Conservation (phyloP, 495 filamentous ascomycete genomes). For the Aspergillus haitiensis region DNA sequence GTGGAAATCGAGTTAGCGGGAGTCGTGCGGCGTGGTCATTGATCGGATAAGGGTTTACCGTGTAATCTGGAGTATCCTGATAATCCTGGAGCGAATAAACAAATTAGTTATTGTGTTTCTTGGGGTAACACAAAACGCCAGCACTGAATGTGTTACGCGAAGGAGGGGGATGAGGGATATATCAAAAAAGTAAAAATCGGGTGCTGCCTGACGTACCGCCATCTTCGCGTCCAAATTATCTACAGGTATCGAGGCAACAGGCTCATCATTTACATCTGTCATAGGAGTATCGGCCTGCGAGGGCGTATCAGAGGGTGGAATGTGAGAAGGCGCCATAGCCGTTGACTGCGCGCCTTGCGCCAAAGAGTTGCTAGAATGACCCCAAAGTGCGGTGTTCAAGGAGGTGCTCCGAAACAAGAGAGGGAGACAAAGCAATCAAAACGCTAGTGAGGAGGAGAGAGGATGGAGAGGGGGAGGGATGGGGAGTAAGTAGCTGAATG, state of each 20-base stretch:
- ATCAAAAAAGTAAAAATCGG: not conserved
- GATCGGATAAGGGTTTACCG: slow-evolving; percentile 42
- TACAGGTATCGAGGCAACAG: slow-evolving; percentile 43
- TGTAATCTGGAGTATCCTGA: slow-evolving; percentile 81
- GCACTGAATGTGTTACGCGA: too few relatives aligned
- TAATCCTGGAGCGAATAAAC: slow-evolving; percentile 52
- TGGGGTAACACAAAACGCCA: not conserved
- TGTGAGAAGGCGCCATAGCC: slow-evolving; percentile 61
- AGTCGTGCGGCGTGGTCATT: not conserved
- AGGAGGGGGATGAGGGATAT: too few relatives aligned
- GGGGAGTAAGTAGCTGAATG: not conserved
- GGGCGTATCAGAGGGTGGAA: slow-evolving; percentile 48
- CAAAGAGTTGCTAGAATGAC: slow-evolving; percentile 17
- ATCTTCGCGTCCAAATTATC: slow-evolving; percentile 45
- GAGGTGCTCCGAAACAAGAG: not conserved
- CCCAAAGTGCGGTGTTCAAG: slow-evolving; percentile 1
- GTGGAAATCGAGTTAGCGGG: slow-evolving; percentile 15
- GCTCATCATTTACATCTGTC: slow-evolving; percentile 61
- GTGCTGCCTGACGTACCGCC: slow-evolving; percentile 38
- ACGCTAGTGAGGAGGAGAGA: not conserved
- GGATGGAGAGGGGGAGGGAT: not conserved
- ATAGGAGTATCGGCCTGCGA: slow-evolving; percentile 56
- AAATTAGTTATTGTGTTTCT: not conserved
- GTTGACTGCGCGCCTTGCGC: slow-evolving; percentile 34
- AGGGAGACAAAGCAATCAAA: not conserved